phyloP scores from a whole-genome alignment of 345 rosid genomes.

The Dipteronia sinensis region DNA sequence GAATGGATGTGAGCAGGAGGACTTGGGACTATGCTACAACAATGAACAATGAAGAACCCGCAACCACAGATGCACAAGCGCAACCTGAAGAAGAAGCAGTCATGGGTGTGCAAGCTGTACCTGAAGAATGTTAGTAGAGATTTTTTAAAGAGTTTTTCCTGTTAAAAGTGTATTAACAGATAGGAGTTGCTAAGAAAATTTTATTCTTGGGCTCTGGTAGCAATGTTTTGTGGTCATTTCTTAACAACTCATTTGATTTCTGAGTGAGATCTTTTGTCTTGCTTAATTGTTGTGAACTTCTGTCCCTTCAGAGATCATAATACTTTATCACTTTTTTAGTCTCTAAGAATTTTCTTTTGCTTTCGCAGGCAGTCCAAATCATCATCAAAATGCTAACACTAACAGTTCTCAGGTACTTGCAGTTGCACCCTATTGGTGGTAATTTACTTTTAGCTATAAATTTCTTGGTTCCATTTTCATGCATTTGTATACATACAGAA shows the following conservation, averaged over 20 bases:
- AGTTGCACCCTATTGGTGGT: slow-evolving; percentile 9
- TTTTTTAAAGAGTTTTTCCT: background rate
- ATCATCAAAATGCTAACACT: slow-evolving; percentile 22
- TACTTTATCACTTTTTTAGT: slow-evolving; percentile 9
- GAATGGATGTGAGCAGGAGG: slow-evolving; percentile 45
- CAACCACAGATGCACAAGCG: slow-evolving; percentile 30
- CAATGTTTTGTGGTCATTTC: background rate
- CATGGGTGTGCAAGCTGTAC: slow-evolving; percentile 27
- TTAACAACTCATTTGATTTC: background rate
- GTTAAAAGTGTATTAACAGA: background rate
- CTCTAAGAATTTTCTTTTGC: slow-evolving; percentile 17
- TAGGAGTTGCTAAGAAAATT: background rate
- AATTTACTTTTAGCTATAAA: slow-evolving; percentile 6
- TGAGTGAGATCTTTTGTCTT: background rate
- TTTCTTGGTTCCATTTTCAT: background rate
- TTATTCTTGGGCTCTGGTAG: background rate
- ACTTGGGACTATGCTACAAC: slow-evolving; percentile 50
- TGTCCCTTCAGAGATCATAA: background rate
- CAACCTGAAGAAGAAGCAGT: slow-evolving; percentile 36
- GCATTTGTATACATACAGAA: background rate
- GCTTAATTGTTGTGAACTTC: background rate
- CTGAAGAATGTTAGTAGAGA: slow-evolving; percentile 54
- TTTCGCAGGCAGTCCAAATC: slow-evolving; percentile 47
- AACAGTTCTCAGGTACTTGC: slow-evolving; percentile 48
- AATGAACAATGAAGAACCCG: slow-evolving; percentile 37